A percentile compares a stretch with the other conserved stretches of the same genome.
Conservation (phyloP, 192 early-diverging fungal species). For the Oehlia diaphana region DNA sequence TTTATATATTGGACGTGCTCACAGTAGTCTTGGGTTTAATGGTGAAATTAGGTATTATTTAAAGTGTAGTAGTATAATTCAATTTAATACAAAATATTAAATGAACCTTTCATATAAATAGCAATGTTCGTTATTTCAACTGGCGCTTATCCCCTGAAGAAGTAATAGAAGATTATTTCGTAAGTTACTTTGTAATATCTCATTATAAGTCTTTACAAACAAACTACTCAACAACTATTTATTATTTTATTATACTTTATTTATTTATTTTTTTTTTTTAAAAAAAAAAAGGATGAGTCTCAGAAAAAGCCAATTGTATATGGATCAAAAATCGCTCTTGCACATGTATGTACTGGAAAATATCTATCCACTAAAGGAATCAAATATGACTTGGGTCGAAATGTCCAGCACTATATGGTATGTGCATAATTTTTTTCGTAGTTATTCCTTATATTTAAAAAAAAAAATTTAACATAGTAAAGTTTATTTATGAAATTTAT, state of each 20-base stretch:
- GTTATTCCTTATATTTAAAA: too few relatives aligned
- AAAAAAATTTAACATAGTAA: too few relatives aligned
- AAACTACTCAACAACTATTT: too few relatives aligned
- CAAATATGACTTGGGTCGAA: not conserved
- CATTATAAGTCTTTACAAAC: not conserved
- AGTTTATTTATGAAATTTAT: not conserved
- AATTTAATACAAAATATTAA: not conserved
- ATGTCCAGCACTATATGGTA: constrained; percentile 1
- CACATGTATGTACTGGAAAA: not conserved
- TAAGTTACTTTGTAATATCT: not conserved
- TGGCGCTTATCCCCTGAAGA: constrained; percentile 25
- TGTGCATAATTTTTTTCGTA: too few relatives aligned
- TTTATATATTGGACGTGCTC: not conserved
- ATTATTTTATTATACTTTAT: not conserved
- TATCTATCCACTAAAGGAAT: not conserved
- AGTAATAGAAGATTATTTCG: constrained; percentile 18
- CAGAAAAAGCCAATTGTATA: constrained; percentile 2
- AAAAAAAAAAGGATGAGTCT: not conserved
- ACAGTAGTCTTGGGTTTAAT: not conserved
- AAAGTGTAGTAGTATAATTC: not conserved
- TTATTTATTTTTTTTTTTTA: not conserved
- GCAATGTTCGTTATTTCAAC: constrained; percentile 30
- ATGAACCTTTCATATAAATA: constrained; percentile 4
- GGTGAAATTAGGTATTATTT: constrained; percentile 23
- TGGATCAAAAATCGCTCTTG: not conserved